Conservation (phyloP, 352 stramenopile species). For the Pythium insidiosum region DNA sequence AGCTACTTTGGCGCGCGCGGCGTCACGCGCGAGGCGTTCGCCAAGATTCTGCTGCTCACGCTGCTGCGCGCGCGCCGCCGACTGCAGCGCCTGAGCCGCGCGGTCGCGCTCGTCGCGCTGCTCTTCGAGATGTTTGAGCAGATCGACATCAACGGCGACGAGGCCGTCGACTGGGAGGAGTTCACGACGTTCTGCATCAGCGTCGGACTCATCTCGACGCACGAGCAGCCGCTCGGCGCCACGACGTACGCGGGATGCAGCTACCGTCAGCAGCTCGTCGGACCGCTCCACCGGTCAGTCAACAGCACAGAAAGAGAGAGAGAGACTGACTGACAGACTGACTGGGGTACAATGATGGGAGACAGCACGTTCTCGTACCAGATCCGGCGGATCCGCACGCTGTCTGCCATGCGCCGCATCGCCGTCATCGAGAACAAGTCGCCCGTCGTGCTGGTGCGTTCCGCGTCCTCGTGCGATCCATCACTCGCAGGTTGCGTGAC, state of each 20-base stretch:
- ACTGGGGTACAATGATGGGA: not conserved
- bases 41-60: constrained; percentile 33
- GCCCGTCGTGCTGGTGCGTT: constrained; percentile 33
- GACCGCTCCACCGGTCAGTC: constrained; percentile 1
- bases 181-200: constrained; percentile 79
- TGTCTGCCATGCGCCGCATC: constrained; percentile 37
- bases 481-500: too few relatives aligned
- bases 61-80: constrained; percentile 34
- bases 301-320: too few relatives aligned
- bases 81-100: constrained; percentile 22
- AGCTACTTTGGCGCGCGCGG: constrained; percentile 30
- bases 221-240: constrained; percentile 11
- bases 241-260: not conserved
- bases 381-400: constrained; percentile 37
- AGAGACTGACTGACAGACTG: too few relatives aligned
- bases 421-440: constrained; percentile 60
- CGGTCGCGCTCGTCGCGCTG: constrained; percentile 27
- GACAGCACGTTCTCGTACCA: constrained; percentile 58
- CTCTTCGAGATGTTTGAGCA: constrained; percentile 76
- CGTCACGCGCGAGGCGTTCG: constrained; percentile 39
- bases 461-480: not conserved
- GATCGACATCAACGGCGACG: constrained; percentile 82
- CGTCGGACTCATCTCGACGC: constrained; percentile 46
- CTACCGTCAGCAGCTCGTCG: constrained; percentile 15
- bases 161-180: constrained; percentile 74